Conservation (phyloP, 768 basidiomycete species). For the Hygrocybe coccinea region DNA sequence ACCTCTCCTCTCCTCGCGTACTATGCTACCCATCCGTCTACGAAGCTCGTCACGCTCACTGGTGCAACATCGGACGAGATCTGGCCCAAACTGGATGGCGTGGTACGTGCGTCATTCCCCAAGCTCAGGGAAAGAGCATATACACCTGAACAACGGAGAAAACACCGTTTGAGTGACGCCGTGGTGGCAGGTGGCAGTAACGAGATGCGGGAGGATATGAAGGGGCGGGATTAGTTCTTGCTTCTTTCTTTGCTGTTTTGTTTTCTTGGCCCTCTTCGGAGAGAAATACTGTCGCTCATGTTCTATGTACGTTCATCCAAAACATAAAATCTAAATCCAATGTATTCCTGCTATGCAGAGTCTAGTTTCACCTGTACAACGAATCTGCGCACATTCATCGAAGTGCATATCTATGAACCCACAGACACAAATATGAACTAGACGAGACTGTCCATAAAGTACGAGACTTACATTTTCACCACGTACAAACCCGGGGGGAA, state of each 20-base stretch:
- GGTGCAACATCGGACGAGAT: constrained; percentile 85
- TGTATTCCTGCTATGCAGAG: background rate
- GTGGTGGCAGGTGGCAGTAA: constrained; percentile 32
- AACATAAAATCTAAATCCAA: background rate
- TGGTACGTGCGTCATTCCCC: constrained; percentile 56
- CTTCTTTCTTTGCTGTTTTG: too few species aligned
- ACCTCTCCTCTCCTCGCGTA: constrained; percentile 80
- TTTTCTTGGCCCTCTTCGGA: background rate
- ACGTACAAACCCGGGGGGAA: constrained; percentile 75
- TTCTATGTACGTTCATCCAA: background rate
- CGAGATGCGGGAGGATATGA: background rate
- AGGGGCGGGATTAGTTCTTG: background rate
- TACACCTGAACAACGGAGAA: constrained; percentile 37
- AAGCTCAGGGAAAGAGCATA: constrained; percentile 48
- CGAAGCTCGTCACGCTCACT: constrained; percentile 52
- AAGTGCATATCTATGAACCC: constrained; percentile 52
- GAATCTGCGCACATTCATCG: constrained; percentile 30
- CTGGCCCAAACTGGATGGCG: constrained; percentile 74
- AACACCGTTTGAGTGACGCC: constrained; percentile 52
- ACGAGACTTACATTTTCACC: constrained; percentile 72
- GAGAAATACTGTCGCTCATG: background rate
- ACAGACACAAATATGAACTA: constrained; percentile 4
- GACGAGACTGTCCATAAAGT: background rate
- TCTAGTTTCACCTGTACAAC: too few species aligned
- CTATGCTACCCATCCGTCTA: constrained; percentile 38